A percentile compares a stretch with the other conserved stretches of the same genome.
Evolutionary conservation across 2,329 filamentous ascomycete species (phyloP).

Genomic region (Zymoseptoria tritici): DNA sequence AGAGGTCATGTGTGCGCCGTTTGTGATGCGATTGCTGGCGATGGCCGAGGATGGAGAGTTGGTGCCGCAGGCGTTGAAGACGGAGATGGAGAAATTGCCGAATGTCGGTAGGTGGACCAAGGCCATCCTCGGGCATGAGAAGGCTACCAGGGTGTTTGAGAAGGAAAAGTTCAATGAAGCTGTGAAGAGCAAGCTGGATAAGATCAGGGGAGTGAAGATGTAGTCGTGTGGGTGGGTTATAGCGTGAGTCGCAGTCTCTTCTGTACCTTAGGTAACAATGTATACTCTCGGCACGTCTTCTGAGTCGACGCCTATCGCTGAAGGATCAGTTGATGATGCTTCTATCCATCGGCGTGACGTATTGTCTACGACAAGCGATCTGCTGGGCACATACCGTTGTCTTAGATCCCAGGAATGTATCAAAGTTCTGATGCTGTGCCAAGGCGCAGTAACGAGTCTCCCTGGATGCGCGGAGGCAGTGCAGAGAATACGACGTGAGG

Average conservation of each 20-base stretch:
- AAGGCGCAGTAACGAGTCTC: too few species aligned
- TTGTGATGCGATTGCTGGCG: constrained; percentile 54
- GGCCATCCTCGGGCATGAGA: constrained; percentile 38
- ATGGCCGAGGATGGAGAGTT: constrained; percentile 49
- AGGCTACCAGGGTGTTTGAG: constrained; percentile 57
- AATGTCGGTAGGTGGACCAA: constrained; percentile 35
- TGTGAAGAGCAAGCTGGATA: constrained; percentile 38
- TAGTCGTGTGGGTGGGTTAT: constrained; percentile 5
- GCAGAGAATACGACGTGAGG: neutral
- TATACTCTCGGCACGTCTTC: neutral
- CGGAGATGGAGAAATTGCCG: constrained; percentile 50
- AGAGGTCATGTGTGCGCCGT: constrained; percentile 64
- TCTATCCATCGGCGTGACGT: neutral
- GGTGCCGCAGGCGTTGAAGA: constrained; percentile 43
- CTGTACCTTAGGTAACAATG: neutral
- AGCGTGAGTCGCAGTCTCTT: neutral
- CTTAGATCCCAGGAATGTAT: neutral
- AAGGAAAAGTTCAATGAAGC: constrained; percentile 39
- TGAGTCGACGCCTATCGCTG: neutral
- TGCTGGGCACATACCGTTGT: neutral
- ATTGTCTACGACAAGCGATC: neutral
- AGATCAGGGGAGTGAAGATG: constrained; percentile 22
- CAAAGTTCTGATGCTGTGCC: too few species aligned
- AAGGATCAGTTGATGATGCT: neutral
- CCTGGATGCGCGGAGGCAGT: neutral